Percentiles rank a stretch among this genome's conserved stretches.
Conservation (phyloP, 1,284 basidiomycete species). For the Trichosporon inkin region DNA sequence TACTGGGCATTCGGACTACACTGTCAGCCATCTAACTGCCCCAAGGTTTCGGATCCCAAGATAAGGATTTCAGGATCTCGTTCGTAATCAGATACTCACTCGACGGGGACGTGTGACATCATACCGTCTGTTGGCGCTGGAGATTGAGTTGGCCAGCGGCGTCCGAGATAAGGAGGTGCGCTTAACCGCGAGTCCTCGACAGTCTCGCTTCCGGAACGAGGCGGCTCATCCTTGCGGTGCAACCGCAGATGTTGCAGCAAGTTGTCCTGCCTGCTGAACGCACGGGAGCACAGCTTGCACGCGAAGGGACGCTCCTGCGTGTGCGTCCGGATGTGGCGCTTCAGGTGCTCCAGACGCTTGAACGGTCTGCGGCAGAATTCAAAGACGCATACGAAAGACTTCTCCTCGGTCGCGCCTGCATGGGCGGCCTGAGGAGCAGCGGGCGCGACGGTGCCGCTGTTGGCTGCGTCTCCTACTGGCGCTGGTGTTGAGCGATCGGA, state of each 20-base stretch:
- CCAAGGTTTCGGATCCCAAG: neutral
- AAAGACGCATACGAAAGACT: constrained; percentile 25
- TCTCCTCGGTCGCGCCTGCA: constrained; percentile 21
- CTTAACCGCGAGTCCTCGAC: constrained; percentile 20
- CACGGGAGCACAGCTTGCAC: constrained; percentile 68
- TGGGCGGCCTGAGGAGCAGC: constrained; percentile 7
- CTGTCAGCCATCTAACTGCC: neutral
- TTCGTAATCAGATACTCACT: constrained; percentile 5
- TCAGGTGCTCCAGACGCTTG: constrained; percentile 84
- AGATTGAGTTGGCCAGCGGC: constrained; percentile 18
- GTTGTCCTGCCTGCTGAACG: constrained; percentile 80
- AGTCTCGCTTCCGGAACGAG: constrained; percentile 17
- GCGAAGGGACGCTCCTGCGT: constrained; percentile 77
- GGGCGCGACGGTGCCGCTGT: constrained; percentile 4
- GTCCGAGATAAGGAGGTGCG: constrained; percentile 18
- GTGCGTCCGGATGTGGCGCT: constrained; percentile 81
- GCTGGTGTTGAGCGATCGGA: constrained; percentile 6
- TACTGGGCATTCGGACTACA: neutral
- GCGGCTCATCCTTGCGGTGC: constrained; percentile 54
- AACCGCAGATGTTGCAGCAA: constrained; percentile 75
- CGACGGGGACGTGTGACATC: constrained; percentile 15
- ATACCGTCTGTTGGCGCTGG: constrained; percentile 19
- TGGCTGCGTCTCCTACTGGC: constrained; percentile 11
- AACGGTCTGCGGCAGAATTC: constrained; percentile 67
- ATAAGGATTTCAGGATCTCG: neutral